These are phyloP conservation scores for Ophiostoma montium DNA, from an alignment of 2,329 filamentous ascomycete genomes.

Conservation along the genomic window DNA sequence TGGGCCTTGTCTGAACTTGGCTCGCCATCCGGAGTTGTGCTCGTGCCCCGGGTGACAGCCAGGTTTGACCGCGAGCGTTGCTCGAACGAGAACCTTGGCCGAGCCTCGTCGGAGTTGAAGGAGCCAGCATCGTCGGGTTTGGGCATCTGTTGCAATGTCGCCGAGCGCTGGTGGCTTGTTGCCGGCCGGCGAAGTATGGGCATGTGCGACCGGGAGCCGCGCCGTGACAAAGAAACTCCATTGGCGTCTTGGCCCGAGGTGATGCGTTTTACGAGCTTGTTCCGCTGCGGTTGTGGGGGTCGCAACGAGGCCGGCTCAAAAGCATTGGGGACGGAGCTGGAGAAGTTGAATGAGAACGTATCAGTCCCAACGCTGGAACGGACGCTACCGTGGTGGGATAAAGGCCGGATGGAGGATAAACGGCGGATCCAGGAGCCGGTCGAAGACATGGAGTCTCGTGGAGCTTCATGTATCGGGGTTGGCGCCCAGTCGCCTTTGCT, in stretches of 20 bases:
- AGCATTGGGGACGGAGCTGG: slow-evolving; percentile 36
- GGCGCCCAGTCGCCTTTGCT: slow-evolving; percentile 23
- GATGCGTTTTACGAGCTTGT: slow-evolving; percentile 65
- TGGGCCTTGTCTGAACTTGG: background rate
- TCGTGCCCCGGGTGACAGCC: slow-evolving; percentile 11
- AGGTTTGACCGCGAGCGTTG: slow-evolving; percentile 19
- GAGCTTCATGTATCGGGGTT: slow-evolving; percentile 27
- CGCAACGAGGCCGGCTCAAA: slow-evolving; percentile 41
- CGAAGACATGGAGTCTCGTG: slow-evolving; percentile 38
- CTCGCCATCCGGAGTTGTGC: slow-evolving; percentile 7
- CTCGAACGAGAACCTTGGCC: slow-evolving; percentile 21
- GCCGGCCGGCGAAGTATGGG: slow-evolving; percentile 57
- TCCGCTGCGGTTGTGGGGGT: slow-evolving; percentile 38
- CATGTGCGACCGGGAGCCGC: slow-evolving; percentile 44
- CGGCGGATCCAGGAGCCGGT: slow-evolving; percentile 59
- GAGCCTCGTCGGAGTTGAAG: slow-evolving; percentile 10
- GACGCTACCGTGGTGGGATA: slow-evolving; percentile 49
- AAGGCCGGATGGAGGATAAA: slow-evolving; percentile 54
- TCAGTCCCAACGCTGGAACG: slow-evolving; percentile 52
- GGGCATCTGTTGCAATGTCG: slow-evolving; percentile 45
- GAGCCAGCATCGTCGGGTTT: slow-evolving; percentile 9
- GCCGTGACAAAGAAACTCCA: slow-evolving; percentile 19
- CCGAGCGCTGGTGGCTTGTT: slow-evolving; percentile 65
- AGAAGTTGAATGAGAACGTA: slow-evolving; percentile 50
- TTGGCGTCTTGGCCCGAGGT: slow-evolving; percentile 35